Evolutionary conservation across 371 early-diverging fungal species (phyloP).

Genomic region (Apophysomyces variabilis): DNA sequence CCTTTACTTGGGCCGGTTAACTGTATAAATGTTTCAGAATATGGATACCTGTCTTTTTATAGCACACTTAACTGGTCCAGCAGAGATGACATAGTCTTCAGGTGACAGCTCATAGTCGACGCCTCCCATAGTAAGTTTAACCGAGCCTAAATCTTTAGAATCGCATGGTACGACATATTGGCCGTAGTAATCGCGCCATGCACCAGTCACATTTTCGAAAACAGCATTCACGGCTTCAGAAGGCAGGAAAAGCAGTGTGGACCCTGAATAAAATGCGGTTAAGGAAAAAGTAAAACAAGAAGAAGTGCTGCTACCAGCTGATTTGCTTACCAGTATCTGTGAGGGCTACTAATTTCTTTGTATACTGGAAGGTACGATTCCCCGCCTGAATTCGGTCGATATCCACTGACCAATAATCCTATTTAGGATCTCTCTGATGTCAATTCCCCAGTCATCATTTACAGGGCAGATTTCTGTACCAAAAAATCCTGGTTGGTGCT

Average conservation of each 20-base stretch:
- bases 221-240: conserved; percentile 23
- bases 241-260: conserved; percentile 45
- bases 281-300: too few species aligned
- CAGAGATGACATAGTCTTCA: conserved; percentile 38
- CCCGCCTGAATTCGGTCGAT: conserved; percentile 33
- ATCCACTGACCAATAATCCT: conserved; percentile 55
- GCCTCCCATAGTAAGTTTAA: conserved; percentile 31
- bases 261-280: conserved; percentile 18
- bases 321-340: conserved; percentile 42
- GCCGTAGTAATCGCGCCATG: conserved; percentile 27
- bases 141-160: conserved; percentile 21
- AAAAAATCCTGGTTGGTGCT: conserved; percentile 28
- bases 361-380: conserved; percentile 13
- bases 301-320: too few species aligned
- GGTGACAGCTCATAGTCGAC: conserved; percentile 26
- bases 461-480: background rate
- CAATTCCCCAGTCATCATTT: background rate
- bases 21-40: conserved; percentile 3
- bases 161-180: conserved; percentile 45
- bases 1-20: conserved; percentile 14
- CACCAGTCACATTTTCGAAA: conserved; percentile 21
- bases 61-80: conserved; percentile 31
- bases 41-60: background rate
- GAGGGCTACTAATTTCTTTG: conserved; percentile 24
- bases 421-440: background rate